A percentile compares a stretch with the other conserved stretches of the same genome.
Evolutionary conservation across 495 filamentous ascomycete genomes (phyloP).

Genomic region (Apodospora peruviana): DNA sequence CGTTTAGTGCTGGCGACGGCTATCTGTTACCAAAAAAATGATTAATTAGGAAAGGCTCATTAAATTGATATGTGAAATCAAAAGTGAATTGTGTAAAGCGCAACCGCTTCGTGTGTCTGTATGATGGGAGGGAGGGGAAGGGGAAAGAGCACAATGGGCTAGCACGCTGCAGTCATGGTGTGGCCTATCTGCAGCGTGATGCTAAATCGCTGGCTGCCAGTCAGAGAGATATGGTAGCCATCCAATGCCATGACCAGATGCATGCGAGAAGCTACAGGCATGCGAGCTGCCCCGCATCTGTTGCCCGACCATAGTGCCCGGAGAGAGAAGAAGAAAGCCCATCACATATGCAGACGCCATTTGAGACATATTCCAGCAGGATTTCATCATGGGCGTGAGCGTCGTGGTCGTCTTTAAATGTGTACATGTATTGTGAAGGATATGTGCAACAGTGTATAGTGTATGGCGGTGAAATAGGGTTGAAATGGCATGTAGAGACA

Average conservation of each 20-base stretch:
- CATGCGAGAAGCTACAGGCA: background rate
- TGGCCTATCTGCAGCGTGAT: background rate
- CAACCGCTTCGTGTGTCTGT: conserved; percentile 3
- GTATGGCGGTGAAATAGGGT: background rate
- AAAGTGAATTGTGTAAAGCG: conserved; percentile 13
- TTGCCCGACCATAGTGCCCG: background rate
- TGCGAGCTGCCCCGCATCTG: background rate
- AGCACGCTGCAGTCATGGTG: background rate
- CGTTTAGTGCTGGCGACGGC: conserved; percentile 19
- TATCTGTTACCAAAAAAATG: conserved; percentile 27
- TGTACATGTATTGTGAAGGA: background rate
- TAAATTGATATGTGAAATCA: conserved; percentile 4
- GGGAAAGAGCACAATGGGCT: background rate
- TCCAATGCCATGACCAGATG: conserved; percentile 4
- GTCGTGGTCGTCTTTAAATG: background rate
- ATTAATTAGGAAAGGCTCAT: conserved; percentile 20
- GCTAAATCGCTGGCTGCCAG: background rate
- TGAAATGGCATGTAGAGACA: background rate
- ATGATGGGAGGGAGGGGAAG: background rate
- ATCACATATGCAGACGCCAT: background rate
- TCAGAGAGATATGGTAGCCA: background rate
- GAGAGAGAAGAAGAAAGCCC: background rate
- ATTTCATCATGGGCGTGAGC: background rate
- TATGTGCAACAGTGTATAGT: background rate
- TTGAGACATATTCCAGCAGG: background rate